These are phyloP conservation scores for Diaporthe batatas DNA, from an alignment of 2,329 filamentous ascomycete species.

Conservation along the genomic window DNA sequence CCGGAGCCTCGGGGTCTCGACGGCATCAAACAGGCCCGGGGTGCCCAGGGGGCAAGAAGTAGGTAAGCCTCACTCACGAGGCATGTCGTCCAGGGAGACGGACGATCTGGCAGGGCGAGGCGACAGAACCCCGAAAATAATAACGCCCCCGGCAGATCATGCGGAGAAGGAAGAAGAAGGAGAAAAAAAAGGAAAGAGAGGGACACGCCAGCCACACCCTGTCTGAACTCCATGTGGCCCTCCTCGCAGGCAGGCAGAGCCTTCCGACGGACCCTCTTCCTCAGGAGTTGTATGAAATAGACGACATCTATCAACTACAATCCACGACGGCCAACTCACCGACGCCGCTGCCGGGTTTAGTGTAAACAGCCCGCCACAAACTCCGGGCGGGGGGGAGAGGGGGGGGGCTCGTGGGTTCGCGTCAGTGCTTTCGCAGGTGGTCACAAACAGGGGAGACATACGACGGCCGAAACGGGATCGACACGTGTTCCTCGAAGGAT, in stretches of 20 bases:
- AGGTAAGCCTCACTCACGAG: not conserved
- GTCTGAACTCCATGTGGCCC: not conserved
- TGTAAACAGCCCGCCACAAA: constrained; percentile 2
- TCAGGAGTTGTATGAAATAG: constrained; percentile 10
- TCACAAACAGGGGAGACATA: not conserved
- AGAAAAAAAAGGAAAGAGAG: too few relatives aligned
- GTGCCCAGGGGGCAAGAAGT: not conserved
- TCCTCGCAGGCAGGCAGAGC: too few relatives aligned
- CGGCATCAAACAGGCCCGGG: constrained; percentile 1
- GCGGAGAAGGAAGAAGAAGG: not conserved
- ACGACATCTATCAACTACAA: not conserved
- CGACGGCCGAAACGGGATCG: constrained; percentile 32
- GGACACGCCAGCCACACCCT: constrained; percentile 6
- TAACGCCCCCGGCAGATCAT: constrained; percentile 7
- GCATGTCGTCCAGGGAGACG: not conserved
- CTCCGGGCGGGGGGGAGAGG: not conserved
- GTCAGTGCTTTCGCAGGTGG: not conserved
- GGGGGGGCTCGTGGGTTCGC: not conserved
- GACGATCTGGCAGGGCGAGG: not conserved
- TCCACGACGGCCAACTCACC: constrained; percentile 23
- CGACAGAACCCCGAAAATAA: constrained; percentile 8
- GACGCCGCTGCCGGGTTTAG: constrained; percentile 26
- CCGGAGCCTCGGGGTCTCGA: constrained; percentile 4
- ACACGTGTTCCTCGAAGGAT: constrained; percentile 33
- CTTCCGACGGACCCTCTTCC: not conserved